A percentile compares a stretch with the other conserved stretches of the same genome.
Conservation (phyloP, 495 filamentous ascomycete genomes). For the Penicillium crystallinum region DNA sequence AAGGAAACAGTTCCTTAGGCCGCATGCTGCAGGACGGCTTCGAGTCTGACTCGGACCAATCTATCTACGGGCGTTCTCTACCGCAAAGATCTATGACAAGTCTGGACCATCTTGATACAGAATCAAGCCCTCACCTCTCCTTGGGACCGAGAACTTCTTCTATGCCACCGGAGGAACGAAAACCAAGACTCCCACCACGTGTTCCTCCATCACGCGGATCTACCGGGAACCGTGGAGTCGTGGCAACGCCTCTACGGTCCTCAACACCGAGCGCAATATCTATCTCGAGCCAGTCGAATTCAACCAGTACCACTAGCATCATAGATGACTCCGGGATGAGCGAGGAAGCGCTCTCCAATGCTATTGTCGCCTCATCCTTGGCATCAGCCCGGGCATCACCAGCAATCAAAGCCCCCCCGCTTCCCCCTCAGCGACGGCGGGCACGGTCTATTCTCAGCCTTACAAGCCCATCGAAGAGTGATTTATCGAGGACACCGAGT, state of each 20-base stretch:
- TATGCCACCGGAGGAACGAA: slow-evolving; percentile 13
- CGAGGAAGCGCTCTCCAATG: slow-evolving; percentile 57
- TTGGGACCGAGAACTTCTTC: slow-evolving; percentile 12
- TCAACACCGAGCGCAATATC: slow-evolving; percentile 28
- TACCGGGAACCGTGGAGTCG: slow-evolving; percentile 11
- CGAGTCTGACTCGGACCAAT: slow-evolving; percentile 5
- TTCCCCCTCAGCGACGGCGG: slow-evolving; percentile 46
- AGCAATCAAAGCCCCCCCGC: slow-evolving; percentile 35
- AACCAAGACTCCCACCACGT: slow-evolving; percentile 29
- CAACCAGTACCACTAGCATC: slow-evolving; percentile 25
- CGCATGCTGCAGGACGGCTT: slow-evolving; percentile 14
- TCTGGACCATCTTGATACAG: slow-evolving; percentile 5
- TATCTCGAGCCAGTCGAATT: slow-evolving; percentile 22
- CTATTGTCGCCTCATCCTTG: slow-evolving; percentile 79
- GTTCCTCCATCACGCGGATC: slow-evolving; percentile 11
- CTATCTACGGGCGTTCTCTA: slow-evolving; percentile 2
- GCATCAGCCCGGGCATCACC: slow-evolving; percentile 68
- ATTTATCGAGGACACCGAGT: slow-evolving; percentile 46
- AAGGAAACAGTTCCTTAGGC: slow-evolving; percentile 5
- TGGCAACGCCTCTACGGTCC: slow-evolving; percentile 10
- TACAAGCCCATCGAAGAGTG: slow-evolving; percentile 27
- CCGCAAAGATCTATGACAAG: slow-evolving; percentile 11
- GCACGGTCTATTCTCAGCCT: slow-evolving; percentile 38
- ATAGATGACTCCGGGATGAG: slow-evolving; percentile 31
- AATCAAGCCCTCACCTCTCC: slow-evolving; percentile 16